Base-by-base conservation (phyloP, 768 basidiomycete species). In the Leccinellum rugosiceps region DNA sequence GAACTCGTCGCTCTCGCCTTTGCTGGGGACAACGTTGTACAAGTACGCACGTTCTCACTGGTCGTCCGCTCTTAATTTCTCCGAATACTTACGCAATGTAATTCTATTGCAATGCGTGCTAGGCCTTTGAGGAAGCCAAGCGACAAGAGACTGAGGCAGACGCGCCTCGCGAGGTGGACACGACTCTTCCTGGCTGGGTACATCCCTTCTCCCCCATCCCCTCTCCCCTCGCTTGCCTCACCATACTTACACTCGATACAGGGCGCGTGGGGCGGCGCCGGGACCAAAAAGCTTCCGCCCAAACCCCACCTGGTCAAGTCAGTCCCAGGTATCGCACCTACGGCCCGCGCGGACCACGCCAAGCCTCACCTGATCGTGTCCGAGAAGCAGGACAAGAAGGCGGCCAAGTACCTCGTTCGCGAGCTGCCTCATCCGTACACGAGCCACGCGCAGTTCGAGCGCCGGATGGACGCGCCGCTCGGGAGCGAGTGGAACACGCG, bases 401-500 rank as follows among this genome's bases (percentile, higher is more conserved):
- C 92, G 0, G 76, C 84, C 15, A 91, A 93, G 74, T 98, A 95
- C 71, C 79, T 86, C 58, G 85, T 94, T 54, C 90, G 90, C 72
- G 95, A 98, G 69, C 73, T 99, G 46, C 97, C 97, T 3, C 90
- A 89, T 73, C 97, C 96, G 3, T 98, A 94, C 69, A 98, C 96
- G 9, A 91, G 88, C 72, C 86, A 86, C 56, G 92, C 88, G 4
- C 97, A 98, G 76, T 98, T 89, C 67, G 94, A 97, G 74, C 84
- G 87, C 32, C 82, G 82, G 59, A 85, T 97, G 78, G 83, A 87
- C 43, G 80, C 76, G 31, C 94, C 95, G 6, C 65, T 98, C 28
- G 96, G 96, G 7, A 78, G 78, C 50, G 96, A 98, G 71, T 99
- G 94, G 94, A 96, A 96, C 65, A 94, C 94, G 1, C 79, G 93